phyloP scores from a whole-genome alignment of 495 filamentous ascomycete species.

The Aspergillus homomorphus region DNA sequence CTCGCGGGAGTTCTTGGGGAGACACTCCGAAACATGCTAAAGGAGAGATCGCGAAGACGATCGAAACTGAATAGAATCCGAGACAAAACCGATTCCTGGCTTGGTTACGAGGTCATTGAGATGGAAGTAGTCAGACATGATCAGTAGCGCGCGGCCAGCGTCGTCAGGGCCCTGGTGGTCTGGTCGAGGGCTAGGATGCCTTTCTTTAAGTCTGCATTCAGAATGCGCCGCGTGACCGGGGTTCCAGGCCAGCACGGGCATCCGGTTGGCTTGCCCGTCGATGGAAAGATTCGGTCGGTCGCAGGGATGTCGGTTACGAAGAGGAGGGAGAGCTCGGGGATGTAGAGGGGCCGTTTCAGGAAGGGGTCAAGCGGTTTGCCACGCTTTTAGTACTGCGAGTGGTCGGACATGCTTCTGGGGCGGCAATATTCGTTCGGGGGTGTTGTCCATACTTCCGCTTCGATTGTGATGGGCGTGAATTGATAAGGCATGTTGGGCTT shows the following conservation, averaged over 20 bases:
- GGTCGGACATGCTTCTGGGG: neutral
- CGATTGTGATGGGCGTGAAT: neutral
- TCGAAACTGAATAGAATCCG: too few relatives aligned
- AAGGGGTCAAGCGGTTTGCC: conserved; percentile 13
- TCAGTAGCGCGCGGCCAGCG: conserved; percentile 6
- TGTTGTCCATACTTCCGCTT: neutral
- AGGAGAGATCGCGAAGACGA: too few relatives aligned
- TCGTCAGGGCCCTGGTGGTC: neutral
- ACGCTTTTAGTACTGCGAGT: conserved; percentile 12
- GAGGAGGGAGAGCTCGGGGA: conserved; percentile 1
- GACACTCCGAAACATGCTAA: too few relatives aligned
- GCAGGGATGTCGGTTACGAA: conserved; percentile 12
- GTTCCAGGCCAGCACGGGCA: conserved; percentile 9
- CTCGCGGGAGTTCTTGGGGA: too few relatives aligned
- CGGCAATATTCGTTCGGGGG: neutral
- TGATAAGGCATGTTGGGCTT: neutral
- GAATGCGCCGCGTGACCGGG: conserved; percentile 3
- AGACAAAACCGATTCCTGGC: too few relatives aligned
- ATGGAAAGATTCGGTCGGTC: conserved; percentile 11
- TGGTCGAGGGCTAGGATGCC: conserved; percentile 10
- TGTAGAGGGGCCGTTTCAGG: conserved; percentile 7
- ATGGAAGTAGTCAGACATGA: too few relatives aligned
- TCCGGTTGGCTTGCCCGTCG: neutral
- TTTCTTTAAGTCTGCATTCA: conserved; percentile 14
- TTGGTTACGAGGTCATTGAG: conserved; percentile 12